These are phyloP conservation scores for Leavenworthia alabamica DNA, from an alignment of 345 rosid species.

Conservation along the genomic window DNA sequence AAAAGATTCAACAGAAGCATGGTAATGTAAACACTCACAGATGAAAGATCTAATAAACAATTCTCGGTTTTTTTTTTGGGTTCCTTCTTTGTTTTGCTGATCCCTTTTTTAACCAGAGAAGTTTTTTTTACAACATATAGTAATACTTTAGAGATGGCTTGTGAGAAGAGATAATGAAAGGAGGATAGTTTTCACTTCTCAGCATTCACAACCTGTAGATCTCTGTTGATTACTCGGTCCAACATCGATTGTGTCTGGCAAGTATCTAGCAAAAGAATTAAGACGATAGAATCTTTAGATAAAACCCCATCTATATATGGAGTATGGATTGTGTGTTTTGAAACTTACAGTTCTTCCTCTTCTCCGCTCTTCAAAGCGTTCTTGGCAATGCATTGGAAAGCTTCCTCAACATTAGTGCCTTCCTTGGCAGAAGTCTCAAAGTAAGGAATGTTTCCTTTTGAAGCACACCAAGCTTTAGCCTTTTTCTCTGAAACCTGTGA, in stretches of 20 bases:
- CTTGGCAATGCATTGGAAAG: constrained; percentile 92
- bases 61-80: neutral
- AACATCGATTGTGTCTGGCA: constrained; percentile 63
- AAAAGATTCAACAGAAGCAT: constrained; percentile 3
- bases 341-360: constrained; percentile 92
- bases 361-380: constrained; percentile 85
- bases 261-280: constrained; percentile 31
- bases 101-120: neutral
- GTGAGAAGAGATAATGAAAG: constrained; percentile 9
- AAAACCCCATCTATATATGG: neutral
- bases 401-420: constrained; percentile 94
- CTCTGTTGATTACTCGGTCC: constrained; percentile 44
- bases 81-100: neutral
- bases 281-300: neutral
- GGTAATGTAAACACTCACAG: neutral
- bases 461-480: constrained; percentile 96
- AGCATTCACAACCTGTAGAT: constrained; percentile 53
- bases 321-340: neutral
- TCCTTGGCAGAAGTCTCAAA: constrained; percentile 99
- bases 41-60: neutral
- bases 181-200: constrained; percentile 23
- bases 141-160: constrained; percentile 7
- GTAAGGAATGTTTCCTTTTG: constrained; percentile 93
- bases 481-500: constrained; percentile 88
- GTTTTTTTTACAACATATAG: neutral